Base-by-base conservation (phyloP, 2,329 filamentous ascomycete species). In the Cadophora sp. region DNA sequence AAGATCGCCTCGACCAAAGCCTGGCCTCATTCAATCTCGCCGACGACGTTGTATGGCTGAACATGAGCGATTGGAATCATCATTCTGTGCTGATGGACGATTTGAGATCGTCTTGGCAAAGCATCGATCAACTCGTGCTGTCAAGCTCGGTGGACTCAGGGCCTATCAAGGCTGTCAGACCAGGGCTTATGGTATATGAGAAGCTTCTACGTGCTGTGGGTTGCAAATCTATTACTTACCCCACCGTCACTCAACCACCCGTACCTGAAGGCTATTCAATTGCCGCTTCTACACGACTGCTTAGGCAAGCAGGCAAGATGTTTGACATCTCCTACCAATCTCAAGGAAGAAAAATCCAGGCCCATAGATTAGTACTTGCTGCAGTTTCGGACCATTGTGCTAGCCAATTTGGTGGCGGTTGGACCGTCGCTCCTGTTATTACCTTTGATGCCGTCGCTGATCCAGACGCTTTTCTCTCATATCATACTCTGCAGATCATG, bases 121-220 rank as follows among this genome's bases (percentile, higher is more conserved):
- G 51, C 2, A 58, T 73, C n/a, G 40, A 69, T 3, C 43, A 72
- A 1, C 71, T 77, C 1, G 68, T 76, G 2, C 58, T 76, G 3
- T 73, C 69, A 0, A 76, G 72, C 51, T 73, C 74, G 1, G 70
- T 60, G 24, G 76, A 77, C 67, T 68, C 70, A 9, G 73, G 73
- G 0, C 40, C 46, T 1, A 61, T 73, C 1, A 71, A 75, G 66
- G 71, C 73, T 11, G 68, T 76, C 5, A 58, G 70, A 34, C 64
- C 62, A 22, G 64, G 68, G 16, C 53, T 76, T 22, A 73, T 68
- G 55, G 70, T 55, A 1, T 76, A 70, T 43, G 69, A 75, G 60
- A 73, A 71, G 29, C 61, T 76, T 0, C 48, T 76, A 16, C 69
- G 62, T 26, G 62, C 14, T 26, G 40, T 76, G 26, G 75, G 72